phyloP scores from a whole-genome alignment of 192 early-diverging fungal genomes.

The Mortierella claussenii region DNA sequence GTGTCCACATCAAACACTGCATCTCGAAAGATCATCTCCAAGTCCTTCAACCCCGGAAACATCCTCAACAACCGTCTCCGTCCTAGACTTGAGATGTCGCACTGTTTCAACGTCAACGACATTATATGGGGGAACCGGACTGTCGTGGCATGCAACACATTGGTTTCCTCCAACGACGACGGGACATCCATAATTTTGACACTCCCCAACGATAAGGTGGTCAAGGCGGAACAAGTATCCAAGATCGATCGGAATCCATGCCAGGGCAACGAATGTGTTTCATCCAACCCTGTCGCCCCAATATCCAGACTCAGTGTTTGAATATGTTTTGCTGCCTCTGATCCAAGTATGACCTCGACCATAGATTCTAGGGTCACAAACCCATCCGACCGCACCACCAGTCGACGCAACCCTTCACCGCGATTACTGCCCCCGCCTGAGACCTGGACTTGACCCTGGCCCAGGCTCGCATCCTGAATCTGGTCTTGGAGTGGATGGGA shows the following conservation, averaged over 20 bases:
- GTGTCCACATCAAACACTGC: conserved; percentile 6
- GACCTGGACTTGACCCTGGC: no score
- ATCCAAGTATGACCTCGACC: conserved; percentile 4
- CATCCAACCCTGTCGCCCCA: conserved; percentile 14
- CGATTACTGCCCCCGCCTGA: no score
- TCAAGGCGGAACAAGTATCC: conserved; percentile 4
- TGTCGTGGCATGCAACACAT: conserved; percentile 18
- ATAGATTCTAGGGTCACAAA: conserved; percentile 26
- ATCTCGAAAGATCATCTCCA: conserved; percentile 8
- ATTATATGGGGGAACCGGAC: conserved; percentile 16
- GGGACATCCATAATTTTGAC: conserved; percentile 31
- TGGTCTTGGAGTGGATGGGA: no score
- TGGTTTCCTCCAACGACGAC: conserved; percentile 12
- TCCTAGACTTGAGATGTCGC: conserved; percentile 19
- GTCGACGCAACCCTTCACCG: no score
- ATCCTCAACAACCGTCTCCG: conserved; percentile 16
- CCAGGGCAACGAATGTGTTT: conserved; percentile 23
- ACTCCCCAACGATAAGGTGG: conserved; percentile 5
- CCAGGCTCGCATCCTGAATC: no score
- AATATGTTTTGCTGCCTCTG: neutral
- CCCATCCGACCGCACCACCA: conserved; percentile 18
- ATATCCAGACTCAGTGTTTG: conserved; percentile 12
- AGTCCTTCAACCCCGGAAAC: conserved; percentile 14
- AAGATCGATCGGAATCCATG: conserved; percentile 6
- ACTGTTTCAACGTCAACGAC: conserved; percentile 7